Conservation (phyloP, 2,329 filamentous ascomycete species). For the Diaporthe longicolla region DNA sequence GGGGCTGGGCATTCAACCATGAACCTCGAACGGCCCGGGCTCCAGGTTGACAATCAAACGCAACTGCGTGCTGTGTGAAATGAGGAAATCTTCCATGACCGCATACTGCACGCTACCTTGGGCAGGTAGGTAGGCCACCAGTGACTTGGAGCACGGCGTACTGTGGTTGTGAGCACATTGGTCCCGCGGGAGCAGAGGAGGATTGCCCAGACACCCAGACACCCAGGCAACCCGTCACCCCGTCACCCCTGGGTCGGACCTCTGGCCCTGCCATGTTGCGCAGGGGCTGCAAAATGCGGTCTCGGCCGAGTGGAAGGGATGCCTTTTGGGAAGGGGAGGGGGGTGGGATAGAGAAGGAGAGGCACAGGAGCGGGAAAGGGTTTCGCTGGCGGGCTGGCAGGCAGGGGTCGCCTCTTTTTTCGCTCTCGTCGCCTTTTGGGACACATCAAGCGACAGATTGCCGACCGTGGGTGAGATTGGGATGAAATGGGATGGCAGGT, state of each 20-base stretch:
- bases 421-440: background rate
- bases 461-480: constrained; percentile 17
- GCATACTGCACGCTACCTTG: background rate
- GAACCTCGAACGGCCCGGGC: constrained; percentile 34
- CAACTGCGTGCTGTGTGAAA: constrained; percentile 7
- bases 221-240: too few species aligned
- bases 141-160: background rate
- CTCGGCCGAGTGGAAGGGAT: constrained; percentile 19
- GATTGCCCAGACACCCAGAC: background rate
- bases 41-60: constrained; percentile 37
- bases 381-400: too few species aligned
- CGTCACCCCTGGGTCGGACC: background rate
- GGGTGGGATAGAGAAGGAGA: too few species aligned
- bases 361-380: too few species aligned
- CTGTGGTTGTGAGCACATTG: background rate
- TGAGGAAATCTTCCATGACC: constrained; percentile 26
- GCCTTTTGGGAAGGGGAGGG: background rate
- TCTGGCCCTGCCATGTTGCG: background rate
- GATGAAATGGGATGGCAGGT: constrained; percentile 15
- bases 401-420: background rate
- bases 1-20: constrained; percentile 3
- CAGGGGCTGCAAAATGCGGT: constrained; percentile 14
- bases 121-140: background rate
- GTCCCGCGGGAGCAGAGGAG: background rate
- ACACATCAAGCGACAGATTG: constrained; percentile 27